Percentiles rank a stretch among this genome's conserved stretches.
phyloP scores from a whole-genome alignment of 345 rosid genomes.

The Populus nigra region DNA sequence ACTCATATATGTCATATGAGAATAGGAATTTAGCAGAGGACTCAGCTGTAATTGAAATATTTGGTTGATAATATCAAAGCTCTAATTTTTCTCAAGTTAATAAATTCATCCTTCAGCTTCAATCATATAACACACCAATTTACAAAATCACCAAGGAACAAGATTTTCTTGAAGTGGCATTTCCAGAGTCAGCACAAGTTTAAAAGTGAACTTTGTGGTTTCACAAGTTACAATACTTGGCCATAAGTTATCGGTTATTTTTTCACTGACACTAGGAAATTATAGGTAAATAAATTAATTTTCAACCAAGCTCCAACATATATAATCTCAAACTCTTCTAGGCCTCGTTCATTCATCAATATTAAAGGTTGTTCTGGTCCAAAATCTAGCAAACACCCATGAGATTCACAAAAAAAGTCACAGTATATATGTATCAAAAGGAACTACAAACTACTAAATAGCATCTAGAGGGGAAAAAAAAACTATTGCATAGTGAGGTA shows the following conservation, averaged over 20 bases:
- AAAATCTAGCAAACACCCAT: neutral
- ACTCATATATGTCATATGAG: neutral
- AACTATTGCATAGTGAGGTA: too few relatives aligned
- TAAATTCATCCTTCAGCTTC: neutral
- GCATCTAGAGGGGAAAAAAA: neutral
- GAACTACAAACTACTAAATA: neutral
- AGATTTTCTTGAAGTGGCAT: neutral
- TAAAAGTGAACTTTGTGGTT: neutral
- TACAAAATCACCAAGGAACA: neutral
- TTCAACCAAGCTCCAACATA: neutral
- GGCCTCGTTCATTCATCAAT: neutral
- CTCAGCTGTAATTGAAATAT: neutral
- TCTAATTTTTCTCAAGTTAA: neutral
- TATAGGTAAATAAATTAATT: neutral
- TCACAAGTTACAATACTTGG: neutral
- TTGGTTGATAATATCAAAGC: neutral
- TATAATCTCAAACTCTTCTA: neutral
- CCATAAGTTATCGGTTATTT: neutral
- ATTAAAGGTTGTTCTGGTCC: neutral
- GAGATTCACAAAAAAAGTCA: neutral
- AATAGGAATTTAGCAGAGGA: neutral
- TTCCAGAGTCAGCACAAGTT: neutral
- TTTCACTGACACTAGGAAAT: neutral
- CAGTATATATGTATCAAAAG: neutral
- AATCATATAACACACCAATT: neutral